phyloP scores from a whole-genome alignment of 2,329 filamentous ascomycete species.

The Pseudogymnoascus destructans region DNA sequence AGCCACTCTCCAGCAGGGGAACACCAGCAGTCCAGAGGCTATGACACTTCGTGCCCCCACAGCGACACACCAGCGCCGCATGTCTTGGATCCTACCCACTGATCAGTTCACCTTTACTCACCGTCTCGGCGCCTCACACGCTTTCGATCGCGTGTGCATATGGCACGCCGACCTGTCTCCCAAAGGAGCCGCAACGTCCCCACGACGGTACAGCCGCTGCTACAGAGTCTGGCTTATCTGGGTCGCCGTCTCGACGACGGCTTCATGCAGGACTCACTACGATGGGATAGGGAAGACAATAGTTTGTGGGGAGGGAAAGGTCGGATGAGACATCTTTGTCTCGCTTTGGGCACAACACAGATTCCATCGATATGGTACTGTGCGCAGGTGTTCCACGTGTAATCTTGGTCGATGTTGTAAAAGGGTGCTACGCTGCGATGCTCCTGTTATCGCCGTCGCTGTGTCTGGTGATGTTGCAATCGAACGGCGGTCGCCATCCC shows the following conservation, averaged over 20 bases:
- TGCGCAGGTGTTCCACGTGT: neutral
- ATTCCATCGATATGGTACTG: neutral
- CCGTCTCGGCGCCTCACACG: conserved; percentile 5
- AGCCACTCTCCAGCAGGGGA: neutral
- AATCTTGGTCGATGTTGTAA: neutral
- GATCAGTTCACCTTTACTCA: neutral
- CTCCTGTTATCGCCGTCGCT: neutral
- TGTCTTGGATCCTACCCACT: neutral
- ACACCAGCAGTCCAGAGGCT: neutral
- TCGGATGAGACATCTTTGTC: neutral
- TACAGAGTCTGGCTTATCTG: neutral
- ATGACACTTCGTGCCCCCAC: conserved; percentile 1
- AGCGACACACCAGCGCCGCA: neutral
- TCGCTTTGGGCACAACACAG: neutral
- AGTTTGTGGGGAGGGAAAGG: neutral
- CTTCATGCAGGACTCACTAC: conserved; percentile 1
- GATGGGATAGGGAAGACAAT: neutral
- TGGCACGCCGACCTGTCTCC: neutral
- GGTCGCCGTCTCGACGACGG: neutral
- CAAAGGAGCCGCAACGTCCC: neutral
- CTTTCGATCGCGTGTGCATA: conserved; percentile 5
- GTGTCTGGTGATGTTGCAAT: neutral
- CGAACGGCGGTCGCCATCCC: neutral
- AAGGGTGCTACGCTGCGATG: neutral
- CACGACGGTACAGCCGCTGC: neutral